Evolutionary conservation across 768 basidiomycete genomes (phyloP).

Genomic region (Mrakia gelida): DNA sequence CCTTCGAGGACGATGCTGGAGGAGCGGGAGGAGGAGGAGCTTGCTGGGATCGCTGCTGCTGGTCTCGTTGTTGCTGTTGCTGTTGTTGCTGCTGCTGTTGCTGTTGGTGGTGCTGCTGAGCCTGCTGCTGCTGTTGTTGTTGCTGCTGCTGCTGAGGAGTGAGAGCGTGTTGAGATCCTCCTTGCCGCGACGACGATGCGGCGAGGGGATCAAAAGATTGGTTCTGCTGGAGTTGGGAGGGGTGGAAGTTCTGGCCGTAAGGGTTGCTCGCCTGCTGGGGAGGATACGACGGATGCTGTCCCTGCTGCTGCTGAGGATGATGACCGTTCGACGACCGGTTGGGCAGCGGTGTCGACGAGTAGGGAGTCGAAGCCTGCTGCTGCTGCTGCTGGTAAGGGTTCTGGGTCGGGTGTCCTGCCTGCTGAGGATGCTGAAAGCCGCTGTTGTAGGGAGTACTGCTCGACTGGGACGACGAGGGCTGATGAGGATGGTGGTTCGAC

Average conservation of each 20-base stretch:
- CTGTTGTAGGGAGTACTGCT: neutral
- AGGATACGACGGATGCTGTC: neutral
- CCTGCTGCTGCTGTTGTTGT: neutral
- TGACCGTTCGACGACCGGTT: constrained; percentile 5
- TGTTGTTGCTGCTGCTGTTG: neutral
- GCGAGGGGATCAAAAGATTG: neutral
- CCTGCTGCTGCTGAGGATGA: constrained; percentile 1
- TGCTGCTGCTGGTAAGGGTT: neutral
- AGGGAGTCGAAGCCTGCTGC: neutral
- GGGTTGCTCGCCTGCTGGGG: neutral
- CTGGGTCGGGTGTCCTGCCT: neutral
- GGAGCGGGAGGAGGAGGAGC: neutral
- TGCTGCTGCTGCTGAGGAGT: constrained; percentile 1
- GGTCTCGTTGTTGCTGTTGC: neutral
- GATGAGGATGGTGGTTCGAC: neutral
- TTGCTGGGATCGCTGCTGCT: neutral
- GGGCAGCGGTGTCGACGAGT: neutral
- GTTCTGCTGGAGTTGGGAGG: neutral
- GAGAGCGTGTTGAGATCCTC: neutral
- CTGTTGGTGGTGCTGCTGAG: constrained; percentile 3
- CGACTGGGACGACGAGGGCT: neutral
- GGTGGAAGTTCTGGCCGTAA: neutral
- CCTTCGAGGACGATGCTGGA: neutral
- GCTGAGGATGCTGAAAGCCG: neutral
- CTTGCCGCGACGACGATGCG: constrained; percentile 1